These are phyloP conservation scores for Hortaea werneckii DNA, from an alignment of 2,329 filamentous ascomycete genomes.

Conservation along the genomic window DNA sequence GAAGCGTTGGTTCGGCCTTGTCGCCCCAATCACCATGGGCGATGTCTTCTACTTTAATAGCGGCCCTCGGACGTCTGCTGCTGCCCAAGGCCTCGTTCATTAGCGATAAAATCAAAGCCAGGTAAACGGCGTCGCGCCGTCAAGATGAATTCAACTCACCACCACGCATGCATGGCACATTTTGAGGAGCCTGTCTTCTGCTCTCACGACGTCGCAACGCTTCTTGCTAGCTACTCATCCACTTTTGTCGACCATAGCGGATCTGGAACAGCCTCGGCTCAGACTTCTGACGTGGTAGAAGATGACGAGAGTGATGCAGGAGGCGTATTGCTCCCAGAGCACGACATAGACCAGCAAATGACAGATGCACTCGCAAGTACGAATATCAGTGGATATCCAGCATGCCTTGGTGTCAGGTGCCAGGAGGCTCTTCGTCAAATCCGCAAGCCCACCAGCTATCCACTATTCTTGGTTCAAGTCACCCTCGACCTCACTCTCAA, in stretches of 20 bases:
- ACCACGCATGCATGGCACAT: constrained; percentile 19
- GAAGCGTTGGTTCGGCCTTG: background rate
- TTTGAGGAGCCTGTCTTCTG: constrained; percentile 19
- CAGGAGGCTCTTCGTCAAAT: background rate
- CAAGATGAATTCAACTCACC: constrained; percentile 9
- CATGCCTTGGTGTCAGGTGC: background rate
- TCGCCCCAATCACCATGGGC: constrained; percentile 1
- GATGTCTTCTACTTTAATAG: constrained; percentile 19
- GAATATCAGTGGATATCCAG: background rate
- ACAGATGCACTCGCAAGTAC: background rate
- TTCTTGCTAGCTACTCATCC: constrained; percentile 4
- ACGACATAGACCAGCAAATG: background rate
- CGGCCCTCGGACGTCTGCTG: constrained; percentile 6
- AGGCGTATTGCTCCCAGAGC: background rate
- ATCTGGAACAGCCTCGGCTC: background rate
- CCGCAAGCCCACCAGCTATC: background rate
- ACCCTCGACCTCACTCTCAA: constrained; percentile 10
- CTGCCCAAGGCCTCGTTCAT: background rate
- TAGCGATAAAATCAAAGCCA: constrained; percentile 5
- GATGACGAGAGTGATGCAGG: constrained; percentile 1
- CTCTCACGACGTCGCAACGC: constrained; percentile 9
- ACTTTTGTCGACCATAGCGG: no score
- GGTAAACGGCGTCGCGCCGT: constrained; percentile 8
- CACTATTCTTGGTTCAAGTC: constrained; percentile 3
- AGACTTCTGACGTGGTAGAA: background rate